phyloP scores from a whole-genome alignment of 345 rosid genomes.

The Gossypium rotundifolium region DNA sequence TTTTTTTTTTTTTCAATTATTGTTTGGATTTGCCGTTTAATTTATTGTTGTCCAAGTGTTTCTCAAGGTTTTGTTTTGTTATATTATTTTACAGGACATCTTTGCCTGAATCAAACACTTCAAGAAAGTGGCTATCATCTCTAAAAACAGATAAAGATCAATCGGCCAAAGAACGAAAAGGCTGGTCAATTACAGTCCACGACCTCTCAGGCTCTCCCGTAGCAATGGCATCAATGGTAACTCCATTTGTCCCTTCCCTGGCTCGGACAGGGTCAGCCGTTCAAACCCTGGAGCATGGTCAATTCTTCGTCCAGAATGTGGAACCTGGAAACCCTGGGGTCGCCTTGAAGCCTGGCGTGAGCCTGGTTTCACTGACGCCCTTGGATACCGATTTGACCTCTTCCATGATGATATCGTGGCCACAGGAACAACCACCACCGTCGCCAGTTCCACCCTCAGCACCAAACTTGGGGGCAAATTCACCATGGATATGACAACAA shows the following conservation, averaged over 20 bases:
- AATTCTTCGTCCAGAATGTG: conserved; percentile 68
- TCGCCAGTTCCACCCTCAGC: conserved; percentile 44
- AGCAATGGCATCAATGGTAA: conserved; percentile 96
- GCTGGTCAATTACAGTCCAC: conserved; percentile 88
- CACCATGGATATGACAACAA: conserved; percentile 55
- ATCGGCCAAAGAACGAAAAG: conserved; percentile 66
- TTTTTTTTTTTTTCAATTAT: neutral
- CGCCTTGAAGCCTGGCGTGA: conserved; percentile 93
- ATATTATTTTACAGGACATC: conserved; percentile 45
- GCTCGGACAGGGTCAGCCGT: conserved; percentile 68
- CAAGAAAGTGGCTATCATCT: conserved; percentile 42
- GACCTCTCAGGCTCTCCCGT: conserved; percentile 97
- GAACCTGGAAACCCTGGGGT: conserved; percentile 97
- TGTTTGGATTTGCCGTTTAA: neutral
- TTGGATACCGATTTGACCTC: conserved; percentile 81
- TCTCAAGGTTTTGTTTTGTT: neutral
- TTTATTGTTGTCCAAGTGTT: neutral
- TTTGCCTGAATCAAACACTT: conserved; percentile 32
- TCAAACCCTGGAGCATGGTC: conserved; percentile 96
- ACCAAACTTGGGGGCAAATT: conserved; percentile 74
- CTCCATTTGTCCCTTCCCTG: conserved; percentile 91
- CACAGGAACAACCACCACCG: conserved; percentile 24
- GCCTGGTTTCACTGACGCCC: conserved; percentile 34
- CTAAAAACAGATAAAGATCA: conserved; percentile 52
- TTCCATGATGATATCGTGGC: conserved; percentile 52